Evolutionary conservation across 2,329 filamentous ascomycete genomes (phyloP), one percentile per base, ranked within the genome.

Genomic region (Fusarium torreyae): DNA sequence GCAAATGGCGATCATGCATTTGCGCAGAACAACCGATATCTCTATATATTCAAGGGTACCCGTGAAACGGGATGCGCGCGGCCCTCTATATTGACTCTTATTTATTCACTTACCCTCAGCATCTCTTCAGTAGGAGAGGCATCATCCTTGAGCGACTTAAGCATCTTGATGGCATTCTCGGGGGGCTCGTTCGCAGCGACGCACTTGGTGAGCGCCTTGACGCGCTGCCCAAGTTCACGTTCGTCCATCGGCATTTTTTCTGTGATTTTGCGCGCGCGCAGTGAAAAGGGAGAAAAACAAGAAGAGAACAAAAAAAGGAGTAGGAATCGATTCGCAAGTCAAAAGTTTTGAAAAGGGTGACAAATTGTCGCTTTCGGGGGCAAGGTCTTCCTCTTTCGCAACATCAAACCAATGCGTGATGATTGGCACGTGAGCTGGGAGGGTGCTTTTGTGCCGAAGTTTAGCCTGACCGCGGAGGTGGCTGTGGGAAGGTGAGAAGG

Each of bases 81-180:
- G 28, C 56, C 38, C 17, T 33, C 59, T 43, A 38, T 58, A 22
- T 40, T 22, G 15, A 24, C 34, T 44, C 54, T 51, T 43, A 38
- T 39, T 24, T 15, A 53, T 44, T 33, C 40, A 84, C 88, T 73
- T 84, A 91, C 92, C 76, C 95, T 90, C 70, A 99, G 85, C 73
- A 97, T 88, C 73, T 98, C 94, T 81, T 99, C 96, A 4, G 93
- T 96, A 11, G 94, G 92, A 46, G 88, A 87, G 36, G 95, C 90
- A 66, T 93, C 92, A 75, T 91, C 90, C 82, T 95, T 93, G 39
- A 98, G 85, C 51, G 91, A 88, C 74, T 91, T 90, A 54, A 99
- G 84, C 66, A 98, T 86, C 53, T 87, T 85, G 57, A 97, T 84
- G 51, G 97, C 87, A 64, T 88, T 91, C 40, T 90, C 81, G 26